Evolutionary conservation across 177 flowering plant species (phyloP).

Genomic region (Vitis hybrid): DNA sequence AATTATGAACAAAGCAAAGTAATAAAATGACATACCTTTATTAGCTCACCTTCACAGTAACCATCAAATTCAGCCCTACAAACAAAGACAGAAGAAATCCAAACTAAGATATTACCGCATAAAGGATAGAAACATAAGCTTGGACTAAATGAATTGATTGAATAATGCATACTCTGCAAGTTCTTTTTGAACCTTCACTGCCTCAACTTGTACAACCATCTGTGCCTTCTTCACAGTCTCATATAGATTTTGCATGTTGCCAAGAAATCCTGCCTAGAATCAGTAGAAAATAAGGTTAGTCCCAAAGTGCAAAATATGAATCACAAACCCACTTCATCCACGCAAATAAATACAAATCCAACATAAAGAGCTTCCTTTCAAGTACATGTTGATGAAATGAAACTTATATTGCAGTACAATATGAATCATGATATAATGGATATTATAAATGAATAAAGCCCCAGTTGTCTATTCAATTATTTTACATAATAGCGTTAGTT

Average conservation of each 20-base stretch:
- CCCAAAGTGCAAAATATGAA: not conserved
- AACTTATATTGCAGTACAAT: not conserved
- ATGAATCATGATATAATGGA: not conserved
- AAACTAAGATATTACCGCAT: not conserved
- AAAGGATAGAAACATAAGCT: not conserved
- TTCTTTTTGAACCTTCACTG: constrained; percentile 84
- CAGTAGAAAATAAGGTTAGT: constrained; percentile 8
- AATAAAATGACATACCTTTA: constrained; percentile 54
- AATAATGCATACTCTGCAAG: constrained; percentile 65
- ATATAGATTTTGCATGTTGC: constrained; percentile 78
- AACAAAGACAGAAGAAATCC: constrained; percentile 5
- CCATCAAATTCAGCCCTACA: constrained; percentile 97
- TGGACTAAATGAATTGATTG: not conserved
- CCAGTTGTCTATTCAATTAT: too few relatives aligned
- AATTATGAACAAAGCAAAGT: not conserved
- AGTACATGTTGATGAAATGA: not conserved
- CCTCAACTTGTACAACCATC: constrained; percentile 91
- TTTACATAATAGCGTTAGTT: too few relatives aligned
- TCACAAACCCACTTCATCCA: not conserved
- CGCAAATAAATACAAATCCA: not conserved
- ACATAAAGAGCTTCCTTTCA: not conserved
- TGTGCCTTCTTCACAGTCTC: constrained; percentile 92
- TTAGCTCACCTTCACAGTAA: constrained; percentile 90
- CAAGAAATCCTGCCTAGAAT: constrained; percentile 74
- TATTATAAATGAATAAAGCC: not conserved